Evolutionary conservation across 371 early-diverging fungal species (phyloP).

Genomic region (Paraphysoderma sedebokerense): DNA sequence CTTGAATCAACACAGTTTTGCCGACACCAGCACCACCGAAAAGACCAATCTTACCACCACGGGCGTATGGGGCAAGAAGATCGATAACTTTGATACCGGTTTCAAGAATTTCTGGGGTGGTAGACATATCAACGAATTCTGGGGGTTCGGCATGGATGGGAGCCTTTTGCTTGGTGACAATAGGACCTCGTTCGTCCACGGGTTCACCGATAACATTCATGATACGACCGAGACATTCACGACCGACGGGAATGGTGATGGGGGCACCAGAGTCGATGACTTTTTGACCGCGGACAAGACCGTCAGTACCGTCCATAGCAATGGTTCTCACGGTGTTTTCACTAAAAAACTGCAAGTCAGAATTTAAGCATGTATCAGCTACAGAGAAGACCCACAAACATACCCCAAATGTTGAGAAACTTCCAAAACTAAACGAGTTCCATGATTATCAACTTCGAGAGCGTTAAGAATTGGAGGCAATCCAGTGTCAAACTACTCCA

Average conservation of each 20-base stretch:
- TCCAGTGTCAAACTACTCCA: conserved; percentile 53
- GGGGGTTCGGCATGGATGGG: conserved; percentile 91
- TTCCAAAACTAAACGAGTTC: conserved; percentile 80
- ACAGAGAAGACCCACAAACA: conserved; percentile 55
- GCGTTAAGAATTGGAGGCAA: conserved; percentile 94
- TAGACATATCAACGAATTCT: conserved; percentile 89
- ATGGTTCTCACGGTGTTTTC: conserved; percentile 97
- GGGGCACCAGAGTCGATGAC: conserved; percentile 89
- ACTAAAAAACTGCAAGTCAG: conserved; percentile 14
- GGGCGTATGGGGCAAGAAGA: conserved; percentile 91
- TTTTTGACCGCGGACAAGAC: conserved; percentile 91
- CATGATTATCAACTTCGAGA: conserved; percentile 74
- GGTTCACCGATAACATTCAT: conserved; percentile 98
- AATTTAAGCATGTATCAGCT: conserved; percentile 47
- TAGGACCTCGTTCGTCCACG: conserved; percentile 94
- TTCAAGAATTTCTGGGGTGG: conserved; percentile 87
- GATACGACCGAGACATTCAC: conserved; percentile 91
- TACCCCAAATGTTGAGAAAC: conserved; percentile 88
- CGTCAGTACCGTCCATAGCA: conserved; percentile 97
- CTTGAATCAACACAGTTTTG: conserved; percentile 96
- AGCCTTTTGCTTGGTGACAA: conserved; percentile 65
- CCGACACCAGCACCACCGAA: conserved; percentile 99
- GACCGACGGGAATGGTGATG: conserved; percentile 87
- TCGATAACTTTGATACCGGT: conserved; percentile 99
- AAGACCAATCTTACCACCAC: conserved; percentile 96